Conservation (phyloP, 2,329 filamentous ascomycete species). For the Exophiala sp. region DNA sequence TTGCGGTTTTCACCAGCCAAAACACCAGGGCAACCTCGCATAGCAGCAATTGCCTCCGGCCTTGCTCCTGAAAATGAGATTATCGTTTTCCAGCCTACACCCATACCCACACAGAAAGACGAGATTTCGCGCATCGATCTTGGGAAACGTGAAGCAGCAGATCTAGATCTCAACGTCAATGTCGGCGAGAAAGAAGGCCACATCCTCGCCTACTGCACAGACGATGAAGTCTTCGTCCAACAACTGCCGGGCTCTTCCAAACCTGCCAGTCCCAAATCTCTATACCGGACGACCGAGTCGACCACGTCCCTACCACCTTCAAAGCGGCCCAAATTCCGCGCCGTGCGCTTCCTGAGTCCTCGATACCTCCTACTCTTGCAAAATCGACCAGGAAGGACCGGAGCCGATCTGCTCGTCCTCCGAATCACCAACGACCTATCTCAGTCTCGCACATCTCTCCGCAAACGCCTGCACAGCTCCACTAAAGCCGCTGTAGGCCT, state of each 20-base stretch:
- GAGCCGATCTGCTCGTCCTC: constrained; percentile 37
- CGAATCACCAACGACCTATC: constrained; percentile 21
- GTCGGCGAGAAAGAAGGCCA: constrained; percentile 44
- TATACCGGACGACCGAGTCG: constrained; percentile 23
- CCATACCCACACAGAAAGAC: constrained; percentile 55
- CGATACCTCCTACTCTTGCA: constrained; percentile 53
- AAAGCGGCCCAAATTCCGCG: constrained; percentile 46
- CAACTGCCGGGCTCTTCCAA: constrained; percentile 51
- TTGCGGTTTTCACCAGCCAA: constrained; percentile 57
- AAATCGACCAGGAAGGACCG: constrained; percentile 48
- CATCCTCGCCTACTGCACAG: constrained; percentile 73
- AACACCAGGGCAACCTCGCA: constrained; percentile 39
- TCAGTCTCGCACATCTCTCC: constrained; percentile 39
- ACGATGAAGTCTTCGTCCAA: constrained; percentile 68
- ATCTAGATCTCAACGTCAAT: constrained; percentile 21
- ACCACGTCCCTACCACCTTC: constrained; percentile 24
- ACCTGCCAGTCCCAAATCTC: constrained; percentile 30
- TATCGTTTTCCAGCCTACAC: constrained; percentile 65
- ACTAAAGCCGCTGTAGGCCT: constrained; percentile 75
- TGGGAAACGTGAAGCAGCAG: constrained; percentile 49
- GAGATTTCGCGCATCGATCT: constrained; percentile 54
- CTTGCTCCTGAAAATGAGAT: constrained; percentile 73
- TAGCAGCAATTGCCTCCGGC: constrained; percentile 77
- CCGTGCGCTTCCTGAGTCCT: constrained; percentile 42
- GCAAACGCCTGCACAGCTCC: constrained; percentile 60